Conservation (phyloP, 179 eudicot genomes). For the Sideroxylon spinosum region DNA sequence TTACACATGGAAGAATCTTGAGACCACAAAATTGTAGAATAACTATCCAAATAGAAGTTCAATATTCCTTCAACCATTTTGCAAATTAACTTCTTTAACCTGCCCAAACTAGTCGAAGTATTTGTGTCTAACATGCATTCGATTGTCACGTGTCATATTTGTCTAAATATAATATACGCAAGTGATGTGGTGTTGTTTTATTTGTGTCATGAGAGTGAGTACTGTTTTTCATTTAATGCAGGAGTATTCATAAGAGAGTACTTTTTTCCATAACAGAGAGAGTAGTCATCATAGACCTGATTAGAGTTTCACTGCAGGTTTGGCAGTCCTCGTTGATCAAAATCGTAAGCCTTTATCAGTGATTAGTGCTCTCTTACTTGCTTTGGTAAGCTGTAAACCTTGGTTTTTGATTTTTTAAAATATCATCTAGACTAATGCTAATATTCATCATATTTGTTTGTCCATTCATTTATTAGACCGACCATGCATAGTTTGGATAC, state of each 20-base stretch:
- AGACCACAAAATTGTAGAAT: no score
- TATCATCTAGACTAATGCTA: neutral
- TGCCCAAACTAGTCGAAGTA: no score
- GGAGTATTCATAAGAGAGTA: neutral
- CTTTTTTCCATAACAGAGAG: neutral
- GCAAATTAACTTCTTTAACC: no score
- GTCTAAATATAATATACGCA: neutral
- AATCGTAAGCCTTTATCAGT: constrained; percentile 71
- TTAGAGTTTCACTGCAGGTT: constrained; percentile 43
- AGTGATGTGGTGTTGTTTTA: neutral
- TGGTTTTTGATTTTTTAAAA: neutral
- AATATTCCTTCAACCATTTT: no score
- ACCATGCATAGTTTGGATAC: neutral
- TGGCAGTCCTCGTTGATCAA: constrained; percentile 61
- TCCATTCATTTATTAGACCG: neutral
- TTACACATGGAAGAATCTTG: no score
- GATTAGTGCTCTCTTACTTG: constrained; percentile 64
- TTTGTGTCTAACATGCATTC: no score
- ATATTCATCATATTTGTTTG: neutral
- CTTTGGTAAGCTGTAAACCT: constrained; percentile 53
- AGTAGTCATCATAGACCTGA: neutral
- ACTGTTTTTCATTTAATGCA: neutral
- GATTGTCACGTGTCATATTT: no score
- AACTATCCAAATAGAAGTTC: no score
- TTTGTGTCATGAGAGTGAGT: neutral